These are phyloP conservation scores for Kwoniella mangroviensis DNA, from an alignment of 768 basidiomycete species.

Conservation along the genomic window DNA sequence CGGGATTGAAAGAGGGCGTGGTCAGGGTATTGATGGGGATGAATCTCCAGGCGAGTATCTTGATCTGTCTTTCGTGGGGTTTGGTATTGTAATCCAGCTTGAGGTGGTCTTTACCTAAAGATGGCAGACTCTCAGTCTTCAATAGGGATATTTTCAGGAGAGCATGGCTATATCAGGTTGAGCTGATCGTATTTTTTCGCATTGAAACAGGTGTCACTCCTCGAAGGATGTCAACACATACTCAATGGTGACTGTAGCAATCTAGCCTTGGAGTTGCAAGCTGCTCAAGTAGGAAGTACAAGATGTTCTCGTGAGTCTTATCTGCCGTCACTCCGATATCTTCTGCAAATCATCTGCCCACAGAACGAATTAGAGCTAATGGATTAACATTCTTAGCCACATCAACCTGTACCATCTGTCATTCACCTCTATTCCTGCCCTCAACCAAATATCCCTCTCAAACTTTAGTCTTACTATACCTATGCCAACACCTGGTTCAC, in stretches of 20 bases:
- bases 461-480: constrained; percentile 72
- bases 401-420: constrained; percentile 69
- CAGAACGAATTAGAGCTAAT: not conserved
- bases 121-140: not conserved
- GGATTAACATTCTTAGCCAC: constrained; percentile 4
- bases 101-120: too few relatives aligned
- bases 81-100: too few relatives aligned
- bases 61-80: not conserved
- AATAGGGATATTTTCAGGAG: too few relatives aligned
- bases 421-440: constrained; percentile 64
- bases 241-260: constrained; percentile 79
- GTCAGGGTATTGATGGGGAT: constrained; percentile 98
- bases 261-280: constrained; percentile 71
- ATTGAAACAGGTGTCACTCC: constrained; percentile 69
- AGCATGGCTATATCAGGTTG: not conserved
- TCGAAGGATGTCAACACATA: constrained; percentile 90
- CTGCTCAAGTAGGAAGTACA: constrained; percentile 78
- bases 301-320: constrained; percentile 69
- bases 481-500: constrained; percentile 88
- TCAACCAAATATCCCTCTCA: constrained; percentile 58
- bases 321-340: not conserved
- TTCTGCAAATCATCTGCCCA: not conserved
- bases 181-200: not conserved
- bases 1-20: constrained; percentile 87
- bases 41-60: constrained; percentile 67